phyloP scores from a whole-genome alignment of 768 basidiomycete species.

The Clitopilus passeckerianus region DNA sequence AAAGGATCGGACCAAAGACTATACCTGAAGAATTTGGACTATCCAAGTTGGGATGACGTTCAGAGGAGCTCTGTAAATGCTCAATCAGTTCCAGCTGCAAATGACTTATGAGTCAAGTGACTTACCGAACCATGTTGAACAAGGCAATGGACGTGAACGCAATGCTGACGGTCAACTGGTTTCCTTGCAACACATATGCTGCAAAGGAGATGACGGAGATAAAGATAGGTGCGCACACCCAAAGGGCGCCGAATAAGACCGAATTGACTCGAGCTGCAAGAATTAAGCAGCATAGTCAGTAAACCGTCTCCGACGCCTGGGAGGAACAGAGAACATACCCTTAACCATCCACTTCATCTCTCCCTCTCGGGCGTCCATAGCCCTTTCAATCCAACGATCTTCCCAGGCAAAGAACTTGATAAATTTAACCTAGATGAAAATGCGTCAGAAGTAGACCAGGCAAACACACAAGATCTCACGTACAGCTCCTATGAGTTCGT shows the following conservation, averaged over 20 bases:
- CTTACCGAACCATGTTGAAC: conserved; percentile 80
- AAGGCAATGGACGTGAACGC: conserved; percentile 88
- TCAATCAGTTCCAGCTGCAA: neutral
- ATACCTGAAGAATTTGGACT: conserved; percentile 67
- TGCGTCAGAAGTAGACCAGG: neutral
- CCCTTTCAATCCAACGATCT: conserved; percentile 66
- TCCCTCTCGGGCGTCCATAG: conserved; percentile 53
- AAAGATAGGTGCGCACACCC: conserved; percentile 72
- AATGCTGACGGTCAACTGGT: conserved; percentile 69
- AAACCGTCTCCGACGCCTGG: neutral
- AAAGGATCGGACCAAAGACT: neutral
- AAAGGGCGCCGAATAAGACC: conserved; percentile 66
- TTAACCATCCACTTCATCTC: conserved; percentile 81
- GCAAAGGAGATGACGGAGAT: conserved; percentile 81
- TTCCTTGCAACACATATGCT: conserved; percentile 64
- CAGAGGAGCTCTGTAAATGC: conserved; percentile 48
- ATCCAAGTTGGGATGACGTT: conserved; percentile 79
- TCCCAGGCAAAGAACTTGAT: conserved; percentile 87
- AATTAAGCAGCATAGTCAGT: neutral
- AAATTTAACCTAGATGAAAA: conserved; percentile 51
- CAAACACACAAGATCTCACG: conserved; percentile 7
- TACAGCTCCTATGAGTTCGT: conserved; percentile 70
- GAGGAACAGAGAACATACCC: conserved; percentile 27
- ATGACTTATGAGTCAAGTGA: neutral
- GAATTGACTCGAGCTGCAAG: conserved; percentile 62